Evolutionary conservation across 495 filamentous ascomycete species (phyloP).

Genomic region (Lophium mytilinum): DNA sequence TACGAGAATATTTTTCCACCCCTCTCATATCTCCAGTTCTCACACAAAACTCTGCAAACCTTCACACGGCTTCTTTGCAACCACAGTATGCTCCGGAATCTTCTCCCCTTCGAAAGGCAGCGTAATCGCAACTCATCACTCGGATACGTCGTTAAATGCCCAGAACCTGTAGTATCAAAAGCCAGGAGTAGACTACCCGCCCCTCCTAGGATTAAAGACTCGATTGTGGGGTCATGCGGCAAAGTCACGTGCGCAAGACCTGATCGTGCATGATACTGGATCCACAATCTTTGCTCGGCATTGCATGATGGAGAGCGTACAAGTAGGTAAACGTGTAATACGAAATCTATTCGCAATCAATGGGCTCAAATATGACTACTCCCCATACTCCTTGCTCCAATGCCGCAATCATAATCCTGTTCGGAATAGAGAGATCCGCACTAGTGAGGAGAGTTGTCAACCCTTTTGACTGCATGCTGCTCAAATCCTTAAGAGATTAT

Average conservation of each 20-base stretch:
- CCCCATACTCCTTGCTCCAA: too few relatives aligned
- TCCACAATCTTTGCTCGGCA: too few relatives aligned
- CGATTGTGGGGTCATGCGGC: neutral
- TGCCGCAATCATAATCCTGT: too few relatives aligned
- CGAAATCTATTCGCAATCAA: too few relatives aligned
- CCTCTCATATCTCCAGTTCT: neutral
- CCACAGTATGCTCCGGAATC: slow-evolving; percentile 9
- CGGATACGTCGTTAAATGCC: slow-evolving; percentile 15
- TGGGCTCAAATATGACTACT: too few relatives aligned
- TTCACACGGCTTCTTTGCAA: slow-evolving; percentile 4
- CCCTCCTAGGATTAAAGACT: slow-evolving; percentile 9
- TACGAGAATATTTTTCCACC: neutral
- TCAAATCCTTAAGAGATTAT: too few relatives aligned
- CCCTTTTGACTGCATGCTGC: too few relatives aligned
- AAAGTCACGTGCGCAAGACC: slow-evolving; percentile 12
- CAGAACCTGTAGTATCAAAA: slow-evolving; percentile 10
- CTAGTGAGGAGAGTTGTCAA: too few relatives aligned
- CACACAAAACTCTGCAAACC: slow-evolving; percentile 13
- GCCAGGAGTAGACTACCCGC: slow-evolving; percentile 12
- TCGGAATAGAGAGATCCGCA: too few relatives aligned
- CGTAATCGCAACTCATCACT: slow-evolving; percentile 9
- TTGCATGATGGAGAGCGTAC: too few relatives aligned
- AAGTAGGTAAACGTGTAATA: too few relatives aligned
- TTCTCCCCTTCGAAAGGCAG: slow-evolving; percentile 13
- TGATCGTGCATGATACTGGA: neutral